Conservation (phyloP, 306 rosid species). For the Potentilla sterilis region DNA sequence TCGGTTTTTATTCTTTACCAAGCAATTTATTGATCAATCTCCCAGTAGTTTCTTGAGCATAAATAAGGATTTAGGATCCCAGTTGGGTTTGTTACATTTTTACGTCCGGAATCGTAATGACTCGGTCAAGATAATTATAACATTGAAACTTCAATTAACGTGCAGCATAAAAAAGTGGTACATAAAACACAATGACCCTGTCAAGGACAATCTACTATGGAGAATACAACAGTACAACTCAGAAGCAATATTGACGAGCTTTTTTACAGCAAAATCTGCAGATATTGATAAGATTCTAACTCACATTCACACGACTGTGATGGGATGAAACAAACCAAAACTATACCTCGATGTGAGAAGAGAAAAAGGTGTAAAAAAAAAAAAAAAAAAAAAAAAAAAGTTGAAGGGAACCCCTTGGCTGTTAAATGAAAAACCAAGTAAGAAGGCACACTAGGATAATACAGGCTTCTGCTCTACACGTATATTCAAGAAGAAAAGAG, state of each 20-base stretch:
- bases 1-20: not conserved
- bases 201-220: not conserved
- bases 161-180: not conserved
- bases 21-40: not conserved
- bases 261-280: not conserved
- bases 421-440: slow-evolving; percentile 3
- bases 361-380: not conserved
- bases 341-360: slow-evolving; percentile 16
- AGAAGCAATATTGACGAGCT: not conserved
- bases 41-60: not conserved
- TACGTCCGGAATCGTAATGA: not conserved
- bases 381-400: not conserved
- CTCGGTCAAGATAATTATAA: too few species aligned
- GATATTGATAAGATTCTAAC: slow-evolving; percentile 1
- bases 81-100: not conserved
- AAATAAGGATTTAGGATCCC: not conserved
- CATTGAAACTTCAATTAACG: not conserved
- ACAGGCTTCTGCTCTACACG: slow-evolving; percentile 10
- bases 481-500: not conserved
- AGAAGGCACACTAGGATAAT: slow-evolving; percentile 13
- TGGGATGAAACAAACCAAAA: not conserved
- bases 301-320: not conserved
- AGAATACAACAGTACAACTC: not conserved
- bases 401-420: not conserved
- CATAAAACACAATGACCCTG: not conserved